Conservation (phyloP, 257 asterid genomes). For the Perilla frutescens region DNA sequence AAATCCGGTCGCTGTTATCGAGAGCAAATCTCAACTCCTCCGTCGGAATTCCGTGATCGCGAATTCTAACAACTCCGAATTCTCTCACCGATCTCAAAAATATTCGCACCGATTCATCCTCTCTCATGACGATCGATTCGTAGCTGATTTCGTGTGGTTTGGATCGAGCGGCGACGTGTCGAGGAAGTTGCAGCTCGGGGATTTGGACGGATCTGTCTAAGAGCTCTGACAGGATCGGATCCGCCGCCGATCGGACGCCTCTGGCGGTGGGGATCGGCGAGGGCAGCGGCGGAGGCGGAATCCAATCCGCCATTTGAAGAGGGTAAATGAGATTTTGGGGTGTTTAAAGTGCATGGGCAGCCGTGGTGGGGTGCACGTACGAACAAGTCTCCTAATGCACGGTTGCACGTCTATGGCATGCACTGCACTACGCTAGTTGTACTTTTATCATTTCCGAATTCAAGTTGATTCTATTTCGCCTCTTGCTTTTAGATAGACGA, state of each 20-base stretch:
- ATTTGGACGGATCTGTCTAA: slow-evolving; percentile 40
- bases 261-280: slow-evolving; percentile 55
- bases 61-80: slow-evolving; percentile 47
- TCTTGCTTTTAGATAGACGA: neutral
- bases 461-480: neutral
- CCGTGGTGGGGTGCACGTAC: slow-evolving; percentile 40
- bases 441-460: neutral
- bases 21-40: slow-evolving; percentile 48
- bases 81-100: slow-evolving; percentile 49
- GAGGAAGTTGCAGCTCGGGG: slow-evolving; percentile 58
- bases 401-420: slow-evolving; percentile 46
- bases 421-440: slow-evolving; percentile 17
- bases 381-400: slow-evolving; percentile 43
- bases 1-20: slow-evolving; percentile 47
- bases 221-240: slow-evolving; percentile 39
- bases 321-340: slow-evolving; percentile 1
- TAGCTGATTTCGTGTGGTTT: slow-evolving; percentile 46
- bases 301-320: slow-evolving; percentile 25
- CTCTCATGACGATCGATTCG: slow-evolving; percentile 36
- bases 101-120: slow-evolving; percentile 32
- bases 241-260: slow-evolving; percentile 52
- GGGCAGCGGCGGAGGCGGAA: slow-evolving; percentile 44
- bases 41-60: slow-evolving; percentile 53
- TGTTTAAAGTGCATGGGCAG: slow-evolving; percentile 35
- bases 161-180: slow-evolving; percentile 28